Evolutionary conservation across 345 rosid genomes (phyloP), one percentile per base, ranked within the genome.

Genomic region (Gossypium anomalum): DNA sequence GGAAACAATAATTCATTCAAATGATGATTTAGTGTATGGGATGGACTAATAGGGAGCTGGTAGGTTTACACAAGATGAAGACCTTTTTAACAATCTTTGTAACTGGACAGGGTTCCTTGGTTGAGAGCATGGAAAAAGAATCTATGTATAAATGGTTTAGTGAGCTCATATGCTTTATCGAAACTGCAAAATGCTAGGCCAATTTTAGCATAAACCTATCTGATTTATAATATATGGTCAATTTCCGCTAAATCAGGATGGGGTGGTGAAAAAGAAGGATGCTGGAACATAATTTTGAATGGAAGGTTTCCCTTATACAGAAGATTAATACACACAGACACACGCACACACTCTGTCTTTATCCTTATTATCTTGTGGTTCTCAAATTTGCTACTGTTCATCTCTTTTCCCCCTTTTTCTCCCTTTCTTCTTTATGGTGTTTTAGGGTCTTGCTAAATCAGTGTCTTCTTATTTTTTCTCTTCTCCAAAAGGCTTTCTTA

Each of bases 401-500:
- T 34, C 45, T 14, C 38, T 16, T n/a, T 29, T 68, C 16, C 15
- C 64, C 58, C 22, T 17, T 76, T 72, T 43, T 61, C 58, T 52
- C 49, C 45, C 38, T 10, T 73, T 59, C 38, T 61, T 22, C 27
- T 9, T 62, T 9, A 27, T 44, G 16, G 17, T 45, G 11, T 61
- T 13, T 44, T 14, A 22, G 49, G 41, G 41, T 45, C 8, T 75
- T 65, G 64, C 71, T 75, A 41, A 65, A 16, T 60, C 74, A 19
- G 2, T 78, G 34, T 76, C 67, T 83, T 72, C 80, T 56, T 22
- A 43, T 69, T 78, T 67, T 34, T 58, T 52, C 56, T 34, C 44
- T 10, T 61, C 22, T 80, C 52, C 58, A 71, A 55, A 80, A 94
- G 98, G 93, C 82, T 59, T 92, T 94, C 85, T 47, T 86, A 61